A percentile compares a stretch with the other conserved stretches of the same genome.
These are phyloP conservation scores for Volvox reticuliferus DNA, from an alignment of 139 green algal genomes.

Conservation along the genomic window DNA sequence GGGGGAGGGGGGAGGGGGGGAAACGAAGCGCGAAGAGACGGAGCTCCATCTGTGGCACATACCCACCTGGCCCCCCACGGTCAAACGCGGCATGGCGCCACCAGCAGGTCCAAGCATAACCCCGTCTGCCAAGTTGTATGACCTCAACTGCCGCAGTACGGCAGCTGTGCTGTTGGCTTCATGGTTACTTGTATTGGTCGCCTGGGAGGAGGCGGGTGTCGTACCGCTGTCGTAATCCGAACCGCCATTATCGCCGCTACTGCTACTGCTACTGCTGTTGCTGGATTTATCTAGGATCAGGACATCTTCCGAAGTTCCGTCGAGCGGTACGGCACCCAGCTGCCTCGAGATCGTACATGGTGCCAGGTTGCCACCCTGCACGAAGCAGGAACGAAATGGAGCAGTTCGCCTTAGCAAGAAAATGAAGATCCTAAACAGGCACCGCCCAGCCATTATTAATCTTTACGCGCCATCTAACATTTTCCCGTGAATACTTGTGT, in stretches of 20 bases:
- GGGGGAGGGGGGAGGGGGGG: too few species aligned
- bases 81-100: slow-evolving; percentile 32
- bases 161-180: neutral
- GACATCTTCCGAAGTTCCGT: neutral
- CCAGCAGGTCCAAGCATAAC: slow-evolving; percentile 22
- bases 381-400: too few species aligned
- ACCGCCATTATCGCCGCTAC: neutral
- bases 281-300: neutral
- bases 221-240: neutral
- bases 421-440: too few species aligned
- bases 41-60: neutral
- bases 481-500: too few species aligned
- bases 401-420: too few species aligned
- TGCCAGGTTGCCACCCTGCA: slow-evolving; percentile 6
- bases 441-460: too few species aligned
- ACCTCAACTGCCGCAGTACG: neutral
- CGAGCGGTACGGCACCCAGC: neutral
- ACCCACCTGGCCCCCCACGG: slow-evolving; percentile 34
- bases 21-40: neutral
- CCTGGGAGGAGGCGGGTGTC: neutral
- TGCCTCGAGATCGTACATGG: neutral
- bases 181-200: neutral
- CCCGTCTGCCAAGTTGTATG: slow-evolving; percentile 41
- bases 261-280: slow-evolving; percentile 2
- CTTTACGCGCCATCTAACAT: too few species aligned